Base-by-base conservation (phyloP, 2,329 filamentous ascomycete species). In the Verticillium klebahnii region DNA sequence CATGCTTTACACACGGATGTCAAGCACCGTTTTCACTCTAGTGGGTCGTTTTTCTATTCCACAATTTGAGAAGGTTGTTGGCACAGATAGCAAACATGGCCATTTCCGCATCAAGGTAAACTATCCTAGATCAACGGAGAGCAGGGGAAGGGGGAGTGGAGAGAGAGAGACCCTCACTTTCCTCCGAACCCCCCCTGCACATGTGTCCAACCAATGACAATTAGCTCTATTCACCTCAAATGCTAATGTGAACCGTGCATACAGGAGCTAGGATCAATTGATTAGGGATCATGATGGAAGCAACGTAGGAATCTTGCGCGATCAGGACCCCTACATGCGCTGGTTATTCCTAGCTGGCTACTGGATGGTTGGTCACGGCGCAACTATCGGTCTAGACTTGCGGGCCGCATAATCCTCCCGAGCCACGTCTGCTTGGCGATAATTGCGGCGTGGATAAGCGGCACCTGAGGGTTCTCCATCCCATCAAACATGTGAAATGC, bases 401-500 rank as follows among this genome's bases (percentile, higher is more conserved):
- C 45, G 45, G 45, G 8, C 45, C 45, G 29, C 56, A 66, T 62
- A 6, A 60, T 55, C 54, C 66, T 62, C 50, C 45, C 19, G 6
- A 67, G 56, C 65, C 66, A 67, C 23, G 54, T 62, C 36, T 39
- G 37, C 52, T 67, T 67, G 5, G 66, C 60, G 14, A 31, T 40
- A 12, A 65, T 60, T 17, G 66, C 66, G 15, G 58, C 59, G 25
- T 60, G 65, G 40, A 67, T 64, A 50, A 67, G 62, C 2, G 66
- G 60, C 12, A 65, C 60, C 12, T 58, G 8, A 3, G 66, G 61
- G 45, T 66, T 63, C 50, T 66, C 65, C 59, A 66, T 61, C 2
- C 58, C 62, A 31, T 68, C 65, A 36, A 66, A 66, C 7, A 63
- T 11, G 39, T 67, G 66, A 9, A 64, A 67, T 5, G 62, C 64